Evolutionary conservation across 2,329 filamentous ascomycete genomes (phyloP).

Genomic region (Neofusicoccum kwambonambiense): DNA sequence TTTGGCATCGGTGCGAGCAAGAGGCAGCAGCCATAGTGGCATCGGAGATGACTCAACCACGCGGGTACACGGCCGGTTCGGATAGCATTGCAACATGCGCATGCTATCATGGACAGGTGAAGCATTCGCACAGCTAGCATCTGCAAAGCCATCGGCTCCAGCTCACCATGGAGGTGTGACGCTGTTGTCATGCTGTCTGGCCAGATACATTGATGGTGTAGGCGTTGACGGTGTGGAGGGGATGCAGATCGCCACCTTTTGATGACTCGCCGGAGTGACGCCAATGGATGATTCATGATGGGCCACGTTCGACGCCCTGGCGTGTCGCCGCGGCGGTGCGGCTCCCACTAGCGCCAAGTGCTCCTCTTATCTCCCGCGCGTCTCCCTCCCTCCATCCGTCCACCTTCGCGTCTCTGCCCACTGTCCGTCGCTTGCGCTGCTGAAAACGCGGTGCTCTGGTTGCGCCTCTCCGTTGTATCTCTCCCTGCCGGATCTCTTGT

Average conservation of each 20-base stretch:
- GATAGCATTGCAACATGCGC: no score
- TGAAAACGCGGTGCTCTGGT: no score
- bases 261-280: constrained; percentile 9
- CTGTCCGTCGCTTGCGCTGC: not conserved
- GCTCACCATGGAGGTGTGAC: not conserved
- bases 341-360: not conserved
- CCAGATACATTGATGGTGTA: not conserved
- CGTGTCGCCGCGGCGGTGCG: not conserved
- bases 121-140: no score
- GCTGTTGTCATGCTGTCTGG: not conserved
- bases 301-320: not conserved
- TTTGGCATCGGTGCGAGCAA: no score
- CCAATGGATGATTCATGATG: no score
- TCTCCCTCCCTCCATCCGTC: not conserved
- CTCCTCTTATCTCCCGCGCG: not conserved
- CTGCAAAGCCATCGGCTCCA: not conserved
- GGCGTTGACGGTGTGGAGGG: not conserved
- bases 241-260: not conserved
- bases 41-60: no score
- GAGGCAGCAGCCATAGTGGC: no score
- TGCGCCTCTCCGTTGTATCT: no score
- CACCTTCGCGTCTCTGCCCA: not conserved
- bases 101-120: no score
- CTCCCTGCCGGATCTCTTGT: not conserved
- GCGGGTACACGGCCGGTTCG: no score